Evolutionary conservation across 2,329 filamentous ascomycete species (phyloP).

Genomic region (Cadophora malorum): DNA sequence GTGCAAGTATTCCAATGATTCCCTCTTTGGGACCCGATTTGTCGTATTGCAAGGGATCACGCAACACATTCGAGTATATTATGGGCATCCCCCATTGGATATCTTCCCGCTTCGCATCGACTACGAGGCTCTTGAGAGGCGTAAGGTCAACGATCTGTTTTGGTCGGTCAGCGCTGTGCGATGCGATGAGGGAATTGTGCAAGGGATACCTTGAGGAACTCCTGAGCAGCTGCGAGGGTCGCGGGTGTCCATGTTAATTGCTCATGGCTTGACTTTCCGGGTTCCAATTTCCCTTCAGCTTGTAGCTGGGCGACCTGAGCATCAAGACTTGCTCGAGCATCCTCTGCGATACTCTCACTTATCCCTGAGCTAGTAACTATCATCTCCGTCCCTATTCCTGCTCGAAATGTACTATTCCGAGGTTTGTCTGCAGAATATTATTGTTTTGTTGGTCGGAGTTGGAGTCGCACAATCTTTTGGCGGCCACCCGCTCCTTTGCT

Average conservation of each 20-base stretch:
- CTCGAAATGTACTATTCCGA: slow-evolving; percentile 3
- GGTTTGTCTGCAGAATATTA: slow-evolving; percentile 2
- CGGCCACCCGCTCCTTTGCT: not conserved
- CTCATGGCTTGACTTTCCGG: slow-evolving; percentile 10
- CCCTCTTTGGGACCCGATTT: slow-evolving; percentile 19
- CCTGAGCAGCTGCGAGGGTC: slow-evolving; percentile 11
- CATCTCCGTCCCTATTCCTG: slow-evolving; percentile 9
- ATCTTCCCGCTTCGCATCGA: not conserved
- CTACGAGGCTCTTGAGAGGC: slow-evolving; percentile 11
- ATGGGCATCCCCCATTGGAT: slow-evolving; percentile 20
- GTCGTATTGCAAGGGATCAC: slow-evolving; percentile 22
- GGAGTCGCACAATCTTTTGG: not conserved
- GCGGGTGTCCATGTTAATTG: slow-evolving; percentile 17
- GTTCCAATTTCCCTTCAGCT: slow-evolving; percentile 12
- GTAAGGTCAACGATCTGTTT: slow-evolving; percentile 19
- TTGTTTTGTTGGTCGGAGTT: slow-evolving; percentile 4
- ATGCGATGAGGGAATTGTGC: slow-evolving; percentile 3
- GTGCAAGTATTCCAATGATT: slow-evolving; percentile 31
- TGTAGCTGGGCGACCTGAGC: slow-evolving; percentile 1
- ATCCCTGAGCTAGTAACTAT: slow-evolving; percentile 12
- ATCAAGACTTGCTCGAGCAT: slow-evolving; percentile 20
- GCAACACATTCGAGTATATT: slow-evolving; percentile 29
- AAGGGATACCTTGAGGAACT: slow-evolving; percentile 1
- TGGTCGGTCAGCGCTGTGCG: slow-evolving; percentile 7
- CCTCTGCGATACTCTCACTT: slow-evolving; percentile 12